These are phyloP conservation scores for Aspergillus heteromorphus DNA, from an alignment of 495 filamentous ascomycete species.

Conservation along the genomic window DNA sequence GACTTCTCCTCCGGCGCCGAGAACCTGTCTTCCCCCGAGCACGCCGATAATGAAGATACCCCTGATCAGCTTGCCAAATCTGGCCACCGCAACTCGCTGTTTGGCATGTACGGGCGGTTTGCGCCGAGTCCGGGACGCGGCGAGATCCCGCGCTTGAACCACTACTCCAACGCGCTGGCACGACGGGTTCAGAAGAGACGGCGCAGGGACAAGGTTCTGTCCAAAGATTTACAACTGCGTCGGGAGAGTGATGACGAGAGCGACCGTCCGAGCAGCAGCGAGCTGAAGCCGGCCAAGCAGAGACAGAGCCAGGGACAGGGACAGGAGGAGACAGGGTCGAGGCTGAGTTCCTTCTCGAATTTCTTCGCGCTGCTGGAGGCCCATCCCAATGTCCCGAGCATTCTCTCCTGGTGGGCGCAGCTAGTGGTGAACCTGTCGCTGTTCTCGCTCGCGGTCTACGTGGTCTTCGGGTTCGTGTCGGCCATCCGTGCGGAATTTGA, in stretches of 20 bases:
- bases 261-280: conserved; percentile 47
- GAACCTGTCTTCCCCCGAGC: conserved; percentile 66
- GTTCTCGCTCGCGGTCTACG: conserved; percentile 59
- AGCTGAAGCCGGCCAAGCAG: conserved; percentile 24
- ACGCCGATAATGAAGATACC: conserved; percentile 63
- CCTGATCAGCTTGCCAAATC: conserved; percentile 52
- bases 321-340: conserved; percentile 10
- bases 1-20: conserved; percentile 79
- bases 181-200: conserved; percentile 51
- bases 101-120: conserved; percentile 40
- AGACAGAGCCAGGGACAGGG: conserved; percentile 12
- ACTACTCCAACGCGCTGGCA: conserved; percentile 48
- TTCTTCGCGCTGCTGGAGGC: conserved; percentile 66
- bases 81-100: conserved; percentile 42
- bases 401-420: conserved; percentile 81
- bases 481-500: conserved; percentile 74
- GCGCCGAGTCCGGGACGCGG: conserved; percentile 52
- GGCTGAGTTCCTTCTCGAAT: conserved; percentile 42
- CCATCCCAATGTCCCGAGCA: conserved; percentile 79
- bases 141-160: conserved; percentile 48
- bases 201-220: conserved; percentile 39
- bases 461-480: conserved; percentile 62
- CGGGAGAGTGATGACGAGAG: conserved; percentile 43
- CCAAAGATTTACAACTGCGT: conserved; percentile 37
- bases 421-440: conserved; percentile 73